phyloP scores from a whole-genome alignment of 2,329 filamentous ascomycete species.

The Aspergillus ibericus region DNA sequence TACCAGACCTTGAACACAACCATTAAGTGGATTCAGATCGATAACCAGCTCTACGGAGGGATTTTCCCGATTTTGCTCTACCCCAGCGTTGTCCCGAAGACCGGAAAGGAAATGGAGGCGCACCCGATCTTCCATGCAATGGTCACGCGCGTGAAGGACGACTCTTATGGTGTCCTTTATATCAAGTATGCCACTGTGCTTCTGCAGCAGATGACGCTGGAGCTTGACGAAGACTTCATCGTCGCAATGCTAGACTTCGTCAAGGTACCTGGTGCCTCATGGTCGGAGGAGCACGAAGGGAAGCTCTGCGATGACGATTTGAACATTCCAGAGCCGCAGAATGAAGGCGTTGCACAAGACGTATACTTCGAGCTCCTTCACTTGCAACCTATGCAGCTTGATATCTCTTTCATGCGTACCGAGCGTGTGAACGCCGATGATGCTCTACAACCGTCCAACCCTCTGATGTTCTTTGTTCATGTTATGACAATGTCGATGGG shows the following conservation, averaged over 20 bases:
- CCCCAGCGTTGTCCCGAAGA: slow-evolving; percentile 96
- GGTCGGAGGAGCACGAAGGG: slow-evolving; percentile 79
- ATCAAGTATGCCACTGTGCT: slow-evolving; percentile 96
- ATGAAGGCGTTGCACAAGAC: slow-evolving; percentile 81
- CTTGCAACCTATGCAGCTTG: slow-evolving; percentile 96
- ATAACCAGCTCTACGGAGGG: slow-evolving; percentile 96
- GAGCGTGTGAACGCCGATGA: slow-evolving; percentile 96
- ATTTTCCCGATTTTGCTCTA: slow-evolving; percentile 98
- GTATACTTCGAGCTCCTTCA: slow-evolving; percentile 98
- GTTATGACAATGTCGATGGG: slow-evolving; percentile 99
- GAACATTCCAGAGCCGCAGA: slow-evolving; percentile 87
- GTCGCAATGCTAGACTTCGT: slow-evolving; percentile 93
- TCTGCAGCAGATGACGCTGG: slow-evolving; percentile 95
- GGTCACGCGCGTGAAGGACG: slow-evolving; percentile 93
- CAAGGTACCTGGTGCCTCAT: slow-evolving; percentile 86
- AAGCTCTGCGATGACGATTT: slow-evolving; percentile 85
- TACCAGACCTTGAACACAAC: slow-evolving; percentile 89
- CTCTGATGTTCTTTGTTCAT: slow-evolving; percentile 98
- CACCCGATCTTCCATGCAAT: slow-evolving; percentile 92
- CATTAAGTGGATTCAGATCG: slow-evolving; percentile 98
- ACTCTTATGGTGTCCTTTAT: slow-evolving; percentile 95
- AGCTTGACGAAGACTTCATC: slow-evolving; percentile 97
- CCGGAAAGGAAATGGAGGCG: slow-evolving; percentile 90
- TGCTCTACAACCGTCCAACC: slow-evolving; percentile 84
- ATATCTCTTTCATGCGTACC: slow-evolving; percentile 94